Conservation (phyloP, 371 early-diverging fungal genomes). For the Polyrhizophydium stewartii region DNA sequence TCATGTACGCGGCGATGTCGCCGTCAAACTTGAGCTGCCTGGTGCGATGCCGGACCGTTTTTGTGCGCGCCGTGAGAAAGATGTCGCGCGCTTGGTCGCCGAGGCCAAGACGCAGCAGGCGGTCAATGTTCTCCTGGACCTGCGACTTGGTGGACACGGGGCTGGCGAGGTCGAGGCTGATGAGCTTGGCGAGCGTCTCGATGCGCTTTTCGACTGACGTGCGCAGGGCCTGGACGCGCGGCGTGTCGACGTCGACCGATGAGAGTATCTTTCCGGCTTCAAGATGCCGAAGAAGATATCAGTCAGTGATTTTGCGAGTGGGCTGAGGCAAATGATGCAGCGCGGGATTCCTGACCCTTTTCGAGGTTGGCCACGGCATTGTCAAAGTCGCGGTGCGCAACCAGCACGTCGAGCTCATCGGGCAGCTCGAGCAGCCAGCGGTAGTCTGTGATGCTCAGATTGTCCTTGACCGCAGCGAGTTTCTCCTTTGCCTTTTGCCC, state of each 20-base stretch:
- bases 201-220: slow-evolving; percentile 62
- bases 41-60: slow-evolving; percentile 68
- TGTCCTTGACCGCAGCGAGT: background rate
- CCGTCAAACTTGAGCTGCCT: slow-evolving; percentile 84
- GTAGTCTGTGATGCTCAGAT: background rate
- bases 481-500: background rate
- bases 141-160: slow-evolving; percentile 74
- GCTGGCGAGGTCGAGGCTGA: slow-evolving; percentile 72
- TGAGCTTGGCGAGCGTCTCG: slow-evolving; percentile 55
- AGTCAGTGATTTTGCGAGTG: background rate
- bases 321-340: background rate
- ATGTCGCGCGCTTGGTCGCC: slow-evolving; percentile 77
- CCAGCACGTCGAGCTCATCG: slow-evolving; percentile 82
- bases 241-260: slow-evolving; percentile 29
- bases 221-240: slow-evolving; percentile 41
- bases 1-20: slow-evolving; percentile 76
- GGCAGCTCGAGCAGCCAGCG: slow-evolving; percentile 68
- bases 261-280: slow-evolving; percentile 3
- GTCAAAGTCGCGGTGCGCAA: slow-evolving; percentile 84
- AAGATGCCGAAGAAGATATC: background rate
- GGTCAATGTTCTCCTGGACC: slow-evolving; percentile 72
- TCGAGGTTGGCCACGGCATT: slow-evolving; percentile 69
- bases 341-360: slow-evolving; percentile 63
- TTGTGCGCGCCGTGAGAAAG: slow-evolving; percentile 67
- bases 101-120: slow-evolving; percentile 73